Base-by-base conservation (phyloP, 805 yeast genomes). In the Candida wancherniae region DNA sequence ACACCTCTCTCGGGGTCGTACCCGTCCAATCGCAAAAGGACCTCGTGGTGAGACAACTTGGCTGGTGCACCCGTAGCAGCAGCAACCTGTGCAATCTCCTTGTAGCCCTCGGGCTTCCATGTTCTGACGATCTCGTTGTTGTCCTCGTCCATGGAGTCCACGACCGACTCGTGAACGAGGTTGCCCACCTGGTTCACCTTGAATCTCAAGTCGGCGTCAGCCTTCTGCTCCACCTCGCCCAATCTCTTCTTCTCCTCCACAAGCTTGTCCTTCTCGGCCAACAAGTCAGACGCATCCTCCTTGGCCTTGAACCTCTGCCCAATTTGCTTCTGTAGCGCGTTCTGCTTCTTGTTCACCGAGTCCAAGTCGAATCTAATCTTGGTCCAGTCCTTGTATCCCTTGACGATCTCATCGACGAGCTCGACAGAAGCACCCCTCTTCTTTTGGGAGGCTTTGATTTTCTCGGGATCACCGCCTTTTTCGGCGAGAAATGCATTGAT, bases 1-100 rank as follows among this genome's bases (percentile, higher is more conserved):
- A 86, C 95, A 62, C 98, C 98, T 69, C 98, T 83, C 67, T 92
- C 97, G 46, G 97, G 97, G 58, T 92, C 98, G 61, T 88, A 92
- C 45, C 98, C 98, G 57, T 92, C 97, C 47, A 92, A 71, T 67
- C 97, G 81, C 50, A 94, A 73, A 46, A 92, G 71, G 33, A 92
- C 81, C 69, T 92, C 98, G 57, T 92, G 97, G 59, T 92, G 98
- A 19, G 97, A 88, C 57, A 90, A 74, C 19, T 63, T 63, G 36
- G 94, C 94, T 43, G 78, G 77, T 29, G 72, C 69, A 40, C 84
- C 83, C 31, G 94, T 80, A 28, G 81, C 90, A 48, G 87, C 69
- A 36, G 94, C 94, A 44, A 75, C 59, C 40, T 73, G 69, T 24
- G 75, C 80, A 35, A 77, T 71, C 37, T 69, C 73, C 24, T 59